Percentiles rank a stretch among this genome's conserved stretches.
Conservation (phyloP, 495 filamentous ascomycete species). For the Neurospora sp. region DNA sequence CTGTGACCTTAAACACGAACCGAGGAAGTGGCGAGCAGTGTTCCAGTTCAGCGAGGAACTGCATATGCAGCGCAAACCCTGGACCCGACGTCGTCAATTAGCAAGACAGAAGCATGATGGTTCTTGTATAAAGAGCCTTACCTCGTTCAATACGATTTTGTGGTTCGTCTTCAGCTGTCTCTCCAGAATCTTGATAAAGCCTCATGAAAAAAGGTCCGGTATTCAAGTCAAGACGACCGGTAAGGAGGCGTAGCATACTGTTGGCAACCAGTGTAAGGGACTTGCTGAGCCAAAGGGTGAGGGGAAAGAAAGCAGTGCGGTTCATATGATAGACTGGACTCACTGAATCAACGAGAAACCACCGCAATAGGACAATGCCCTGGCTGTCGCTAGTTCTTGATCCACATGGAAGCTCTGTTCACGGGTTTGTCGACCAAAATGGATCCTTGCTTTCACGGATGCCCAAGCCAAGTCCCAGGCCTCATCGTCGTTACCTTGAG, state of each 20-base stretch:
- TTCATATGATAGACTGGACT: background rate
- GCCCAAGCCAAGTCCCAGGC: slow-evolving; percentile 13
- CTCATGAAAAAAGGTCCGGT: slow-evolving; percentile 19
- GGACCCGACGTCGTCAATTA: background rate
- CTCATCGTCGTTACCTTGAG: slow-evolving; percentile 15
- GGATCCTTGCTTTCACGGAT: slow-evolving; percentile 13
- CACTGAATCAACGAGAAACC: slow-evolving; percentile 17
- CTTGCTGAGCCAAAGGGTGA: background rate
- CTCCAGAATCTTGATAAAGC: slow-evolving; percentile 5
- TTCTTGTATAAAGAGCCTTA: background rate
- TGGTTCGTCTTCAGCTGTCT: slow-evolving; percentile 13
- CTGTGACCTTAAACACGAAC: slow-evolving; percentile 18
- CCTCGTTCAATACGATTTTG: slow-evolving; percentile 17
- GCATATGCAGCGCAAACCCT: slow-evolving; percentile 17
- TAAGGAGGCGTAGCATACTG: slow-evolving; percentile 15
- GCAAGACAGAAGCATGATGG: background rate
- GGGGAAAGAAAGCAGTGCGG: background rate
- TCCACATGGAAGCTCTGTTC: background rate
- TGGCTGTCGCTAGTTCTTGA: slow-evolving; percentile 8
- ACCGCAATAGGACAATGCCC: slow-evolving; percentile 17
- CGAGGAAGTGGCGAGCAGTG: slow-evolving; percentile 11
- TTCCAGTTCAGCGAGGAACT: slow-evolving; percentile 15
- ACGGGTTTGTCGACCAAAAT: background rate
- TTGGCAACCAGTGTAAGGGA: background rate
- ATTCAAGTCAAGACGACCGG: slow-evolving; percentile 17